Evolutionary conservation across 352 stramenopile species (phyloP).

Genomic region (Thalassiosira livingstoniorum): DNA sequence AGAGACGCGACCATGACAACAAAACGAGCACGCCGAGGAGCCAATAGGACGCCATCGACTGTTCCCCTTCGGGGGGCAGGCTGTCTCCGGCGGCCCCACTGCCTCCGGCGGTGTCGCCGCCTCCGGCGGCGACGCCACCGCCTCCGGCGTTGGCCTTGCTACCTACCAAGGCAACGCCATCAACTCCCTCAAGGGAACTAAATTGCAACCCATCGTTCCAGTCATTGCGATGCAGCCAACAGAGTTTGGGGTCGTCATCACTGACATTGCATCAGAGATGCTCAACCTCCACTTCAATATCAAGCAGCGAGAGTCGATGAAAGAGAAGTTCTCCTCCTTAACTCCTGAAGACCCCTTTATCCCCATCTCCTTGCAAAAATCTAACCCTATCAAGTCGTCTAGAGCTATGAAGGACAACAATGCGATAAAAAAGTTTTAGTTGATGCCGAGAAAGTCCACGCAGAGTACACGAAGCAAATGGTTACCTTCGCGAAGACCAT

Average conservation of each 20-base stretch:
- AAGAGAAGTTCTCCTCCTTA: too few species aligned
- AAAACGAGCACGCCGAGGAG: too few species aligned
- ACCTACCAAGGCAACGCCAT: too few species aligned
- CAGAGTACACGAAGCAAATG: background rate
- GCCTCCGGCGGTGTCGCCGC: background rate
- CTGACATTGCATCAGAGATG: background rate
- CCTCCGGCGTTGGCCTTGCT: too few species aligned
- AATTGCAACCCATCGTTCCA: too few species aligned
- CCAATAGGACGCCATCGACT: too few species aligned
- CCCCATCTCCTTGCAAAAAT: background rate
- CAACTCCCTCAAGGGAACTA: background rate
- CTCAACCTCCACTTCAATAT: background rate
- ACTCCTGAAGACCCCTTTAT: too few species aligned
- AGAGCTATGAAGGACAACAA: background rate
- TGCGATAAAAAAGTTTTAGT: background rate
- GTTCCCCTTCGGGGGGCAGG: background rate
- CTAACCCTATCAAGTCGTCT: background rate
- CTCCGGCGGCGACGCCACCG: too few species aligned
- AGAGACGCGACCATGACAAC: too few species aligned
- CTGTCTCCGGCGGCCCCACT: background rate
- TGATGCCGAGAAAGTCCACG: background rate
- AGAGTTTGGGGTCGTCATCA: background rate
- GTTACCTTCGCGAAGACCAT: too few species aligned
- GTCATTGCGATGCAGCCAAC: too few species aligned
- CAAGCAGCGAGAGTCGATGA: too few species aligned